Conservation (phyloP, 2,329 filamentous ascomycete genomes). For the Dothiorella sarmentorum region DNA sequence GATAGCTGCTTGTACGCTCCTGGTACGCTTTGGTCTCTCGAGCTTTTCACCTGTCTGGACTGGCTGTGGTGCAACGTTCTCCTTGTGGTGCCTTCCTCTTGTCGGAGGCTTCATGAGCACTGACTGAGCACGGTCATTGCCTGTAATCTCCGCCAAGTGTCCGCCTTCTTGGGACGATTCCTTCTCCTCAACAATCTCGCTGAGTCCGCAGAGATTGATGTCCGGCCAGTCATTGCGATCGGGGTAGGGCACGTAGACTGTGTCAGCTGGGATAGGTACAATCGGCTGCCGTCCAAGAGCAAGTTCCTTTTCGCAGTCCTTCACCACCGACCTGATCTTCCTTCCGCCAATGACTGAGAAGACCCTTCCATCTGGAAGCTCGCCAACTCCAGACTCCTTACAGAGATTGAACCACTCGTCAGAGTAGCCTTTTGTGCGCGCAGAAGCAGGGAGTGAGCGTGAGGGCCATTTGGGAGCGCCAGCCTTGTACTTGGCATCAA, state of each 20-base stretch:
- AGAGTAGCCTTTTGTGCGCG: constrained; percentile 41
- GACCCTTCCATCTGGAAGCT: constrained; percentile 44
- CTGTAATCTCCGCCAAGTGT: constrained; percentile 44
- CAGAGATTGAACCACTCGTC: constrained; percentile 51
- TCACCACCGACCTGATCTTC: constrained; percentile 48
- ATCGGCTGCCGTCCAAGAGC: constrained; percentile 46
- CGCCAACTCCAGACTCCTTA: constrained; percentile 49
- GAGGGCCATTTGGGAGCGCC: constrained; percentile 48
- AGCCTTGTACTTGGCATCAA: constrained; percentile 45
- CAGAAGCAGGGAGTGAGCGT: constrained; percentile 20
- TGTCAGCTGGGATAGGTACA: constrained; percentile 48
- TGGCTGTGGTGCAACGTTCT: constrained; percentile 35
- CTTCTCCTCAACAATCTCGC: constrained; percentile 41
- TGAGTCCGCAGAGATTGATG: constrained; percentile 30
- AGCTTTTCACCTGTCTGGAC: constrained; percentile 29
- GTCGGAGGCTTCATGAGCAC: constrained; percentile 19
- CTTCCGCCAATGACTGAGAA: constrained; percentile 48
- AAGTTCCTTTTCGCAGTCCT: constrained; percentile 49
- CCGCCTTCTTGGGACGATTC: constrained; percentile 38
- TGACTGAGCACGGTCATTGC: constrained; percentile 37
- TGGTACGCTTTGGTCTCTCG: constrained; percentile 36
- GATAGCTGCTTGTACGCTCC: constrained; percentile 33
- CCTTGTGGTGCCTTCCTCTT: constrained; percentile 34
- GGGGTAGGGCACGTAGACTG: constrained; percentile 47
- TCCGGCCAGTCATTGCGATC: constrained; percentile 38